phyloP scores from a whole-genome alignment of 148 eudicot genomes.

The Rhododendron henanense region DNA sequence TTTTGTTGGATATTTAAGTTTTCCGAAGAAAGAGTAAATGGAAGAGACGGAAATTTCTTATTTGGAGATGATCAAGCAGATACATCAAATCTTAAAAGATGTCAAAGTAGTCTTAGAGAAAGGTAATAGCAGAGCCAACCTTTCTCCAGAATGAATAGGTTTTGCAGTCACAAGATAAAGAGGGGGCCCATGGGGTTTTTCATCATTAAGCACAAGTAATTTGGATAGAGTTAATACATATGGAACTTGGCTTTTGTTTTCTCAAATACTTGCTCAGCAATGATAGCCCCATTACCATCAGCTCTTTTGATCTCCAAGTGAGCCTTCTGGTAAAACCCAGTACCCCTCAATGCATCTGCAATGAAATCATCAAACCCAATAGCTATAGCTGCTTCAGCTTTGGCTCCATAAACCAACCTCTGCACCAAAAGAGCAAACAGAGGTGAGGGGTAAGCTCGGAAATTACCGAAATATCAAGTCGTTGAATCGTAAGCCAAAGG shows the following conservation, averaged over 20 bases:
- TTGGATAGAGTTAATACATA: constrained; percentile 33
- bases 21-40: too few relatives aligned
- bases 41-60: background rate
- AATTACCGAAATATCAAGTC: background rate
- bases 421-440: constrained; percentile 14
- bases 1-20: too few relatives aligned
- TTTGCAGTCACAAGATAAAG: background rate
- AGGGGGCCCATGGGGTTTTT: background rate
- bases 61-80: background rate
- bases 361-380: constrained; percentile 81
- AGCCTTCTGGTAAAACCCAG: constrained; percentile 80
- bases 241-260: constrained; percentile 70
- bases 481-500: background rate
- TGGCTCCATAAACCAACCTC: constrained; percentile 77
- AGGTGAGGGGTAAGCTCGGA: background rate
- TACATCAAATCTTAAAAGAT: background rate
- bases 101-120: background rate
- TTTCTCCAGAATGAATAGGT: background rate
- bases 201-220: background rate
- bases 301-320: constrained; percentile 79
- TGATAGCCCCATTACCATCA: constrained; percentile 57
- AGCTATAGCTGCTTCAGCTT: constrained; percentile 91
- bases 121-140: background rate
- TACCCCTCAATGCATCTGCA: constrained; percentile 86
- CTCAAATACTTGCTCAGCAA: constrained; percentile 90